Base-by-base conservation (phyloP, 1,284 basidiomycete species). In the Austroboletus novae-zelandiae region DNA sequence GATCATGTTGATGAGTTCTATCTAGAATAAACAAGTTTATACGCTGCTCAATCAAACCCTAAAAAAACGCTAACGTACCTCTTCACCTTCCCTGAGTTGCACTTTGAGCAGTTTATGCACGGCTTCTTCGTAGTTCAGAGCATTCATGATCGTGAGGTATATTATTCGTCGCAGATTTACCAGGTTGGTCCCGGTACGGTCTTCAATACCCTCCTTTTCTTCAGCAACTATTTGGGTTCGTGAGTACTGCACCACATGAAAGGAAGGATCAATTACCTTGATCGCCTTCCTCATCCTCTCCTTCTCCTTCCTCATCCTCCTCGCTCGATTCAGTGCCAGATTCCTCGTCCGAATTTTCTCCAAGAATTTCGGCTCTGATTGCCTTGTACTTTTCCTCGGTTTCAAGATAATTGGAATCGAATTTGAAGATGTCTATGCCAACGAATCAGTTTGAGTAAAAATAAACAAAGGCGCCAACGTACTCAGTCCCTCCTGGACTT, bases 71-170 rank as follows among this genome's bases (percentile, higher is more conserved):
- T 9, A 11, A 66, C 76, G 48, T 64, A 94, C 91, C 83, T 98
- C 96, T 67, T 96, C 84, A 1, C 95, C 95, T 65, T 95, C 93
- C 45, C 84, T 78, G 17, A 99, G 77, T 57, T 96, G 89, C 27
- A 99, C 84, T 72, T 97, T 98, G 61, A 98, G 81, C 30, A 99
- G 74, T 70, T 99, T 99, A 74, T 99, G 96, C 0, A 98, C 95
- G 0, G 95, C 95, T 84, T 99, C 96, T 71, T 99, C 96, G 66
- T 96, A 98, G 72, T 93, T 95, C 54, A 97, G 81, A 50, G 92
- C 91, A 65, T 95, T 96, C 96, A 99, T 99, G 75, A 99, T 97
- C 0, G 95, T 98, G 55, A 99, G 75, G 67, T 99, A 99, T 69
- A 99, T 98, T 17, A 85, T 85, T 61, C 94, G 81, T 45, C 97